Percentiles rank a stretch among this genome's conserved stretches.
Evolutionary conservation across 2,329 filamentous ascomycete species (phyloP).

Genomic region (Knufia petricola): DNA sequence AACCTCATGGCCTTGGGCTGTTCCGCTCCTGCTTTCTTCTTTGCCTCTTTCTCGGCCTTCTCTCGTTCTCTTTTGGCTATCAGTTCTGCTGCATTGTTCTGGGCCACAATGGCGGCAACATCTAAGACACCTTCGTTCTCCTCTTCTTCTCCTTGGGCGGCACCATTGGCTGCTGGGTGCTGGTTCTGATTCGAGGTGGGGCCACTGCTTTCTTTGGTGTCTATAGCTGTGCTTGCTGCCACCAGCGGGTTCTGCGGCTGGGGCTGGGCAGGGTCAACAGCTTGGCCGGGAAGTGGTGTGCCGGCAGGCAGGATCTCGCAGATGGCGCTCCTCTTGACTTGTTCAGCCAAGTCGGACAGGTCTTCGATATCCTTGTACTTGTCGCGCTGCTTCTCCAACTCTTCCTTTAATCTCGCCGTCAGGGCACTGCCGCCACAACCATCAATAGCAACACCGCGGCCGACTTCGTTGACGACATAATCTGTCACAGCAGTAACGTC

Average conservation of each 20-base stretch:
- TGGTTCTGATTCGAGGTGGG: constrained; percentile 46
- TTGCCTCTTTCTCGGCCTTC: constrained; percentile 46
- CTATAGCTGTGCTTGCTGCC: constrained; percentile 46
- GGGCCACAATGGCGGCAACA: constrained; percentile 55
- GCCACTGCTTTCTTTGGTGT: constrained; percentile 34
- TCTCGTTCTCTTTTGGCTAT: constrained; percentile 55
- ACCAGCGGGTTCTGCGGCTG: constrained; percentile 45
- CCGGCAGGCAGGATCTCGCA: constrained; percentile 52
- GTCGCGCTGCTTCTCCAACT: constrained; percentile 52
- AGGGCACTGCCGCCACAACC: constrained; percentile 80
- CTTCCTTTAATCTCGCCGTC: constrained; percentile 60
- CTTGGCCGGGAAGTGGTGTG: constrained; percentile 40
- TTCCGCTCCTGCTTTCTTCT: constrained; percentile 42
- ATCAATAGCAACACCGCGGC: constrained; percentile 50
- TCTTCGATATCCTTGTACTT: constrained; percentile 28
- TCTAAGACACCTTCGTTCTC: constrained; percentile 55
- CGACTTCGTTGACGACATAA: constrained; percentile 61
- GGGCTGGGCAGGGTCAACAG: constrained; percentile 28
- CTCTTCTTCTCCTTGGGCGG: constrained; percentile 33
- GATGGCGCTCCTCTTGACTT: constrained; percentile 54
- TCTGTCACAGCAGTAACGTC: constrained; percentile 87
- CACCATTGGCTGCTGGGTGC: constrained; percentile 47
- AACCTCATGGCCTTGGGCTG: constrained; percentile 42
- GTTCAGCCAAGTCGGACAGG: constrained; percentile 52
- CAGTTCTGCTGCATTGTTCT: constrained; percentile 53